Evolutionary conservation across 495 filamentous ascomycete genomes (phyloP), one percentile per base, ranked within the genome.

Genomic region (Neurospora sublineolata): DNA sequence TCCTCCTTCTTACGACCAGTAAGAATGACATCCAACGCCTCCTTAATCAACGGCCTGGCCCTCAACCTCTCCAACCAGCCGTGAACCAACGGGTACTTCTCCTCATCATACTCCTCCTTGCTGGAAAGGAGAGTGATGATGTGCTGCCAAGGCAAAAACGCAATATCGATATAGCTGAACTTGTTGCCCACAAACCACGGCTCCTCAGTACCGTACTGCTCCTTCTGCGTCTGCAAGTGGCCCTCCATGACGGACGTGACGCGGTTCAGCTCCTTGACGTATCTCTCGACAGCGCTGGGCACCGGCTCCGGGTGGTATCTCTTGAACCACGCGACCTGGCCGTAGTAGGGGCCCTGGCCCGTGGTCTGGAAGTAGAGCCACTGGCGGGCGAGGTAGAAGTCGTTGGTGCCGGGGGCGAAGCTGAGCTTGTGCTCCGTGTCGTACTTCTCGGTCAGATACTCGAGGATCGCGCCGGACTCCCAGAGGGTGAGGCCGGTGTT

Each of bases 391-490:
- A 80, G 80, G 77, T 83, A 86, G 68, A 80, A 82, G 68, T 89
- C 87, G 30, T 77, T 78, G 1, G 84, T 80, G 38, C 83, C 83
- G 16, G 80, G 41, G 4, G 79, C 75, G 75, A 87, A 91, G 75
- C 84, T 88, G 70, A 93, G 75, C 71, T 84, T 88, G 71, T 87
- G 79, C 12, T 87, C 77, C 69, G 80, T 87, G 80, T 93, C 90
- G 81, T 93, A 94, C n/a, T 82, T 85, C 23, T 91, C 89, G 58
- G 92, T 76, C 20, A 93, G 81, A 76, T 94, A 94, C 72, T 89
- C 82, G 73, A 92, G 72, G 78, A 92, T 92, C 18, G 92, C 91
- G 70, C 90, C 91, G 6, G 88, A 90, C 75, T 93, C 91, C 89
- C 89, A 93, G 14, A 93, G 75, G 0, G 82, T 88, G 73, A 90